Conservation (phyloP, 768 basidiomycete species). For the Hericium coralloides region DNA sequence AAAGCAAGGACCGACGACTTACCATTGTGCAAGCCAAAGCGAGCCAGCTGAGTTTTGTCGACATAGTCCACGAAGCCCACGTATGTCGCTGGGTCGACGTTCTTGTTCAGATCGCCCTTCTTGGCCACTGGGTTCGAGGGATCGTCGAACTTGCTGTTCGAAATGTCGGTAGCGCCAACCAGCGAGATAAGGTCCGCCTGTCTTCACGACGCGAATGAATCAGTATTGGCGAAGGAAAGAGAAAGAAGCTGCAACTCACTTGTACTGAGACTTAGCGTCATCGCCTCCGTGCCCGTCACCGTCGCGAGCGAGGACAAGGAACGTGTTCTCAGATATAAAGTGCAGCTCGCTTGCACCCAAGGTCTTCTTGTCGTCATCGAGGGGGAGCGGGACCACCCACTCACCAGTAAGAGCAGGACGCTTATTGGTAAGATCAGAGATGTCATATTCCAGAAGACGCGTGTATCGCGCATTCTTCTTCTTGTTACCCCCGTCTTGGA, state of each 20-base stretch:
- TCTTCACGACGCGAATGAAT: conserved; percentile 22
- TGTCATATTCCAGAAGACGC: conserved; percentile 47
- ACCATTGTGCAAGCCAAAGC: conserved; percentile 62
- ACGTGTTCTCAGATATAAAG: conserved; percentile 43
- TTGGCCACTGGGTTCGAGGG: conserved; percentile 42
- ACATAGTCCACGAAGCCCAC: conserved; percentile 47
- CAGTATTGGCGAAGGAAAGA: not conserved
- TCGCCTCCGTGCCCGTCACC: conserved; percentile 49
- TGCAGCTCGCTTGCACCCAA: conserved; percentile 47
- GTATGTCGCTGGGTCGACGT: conserved; percentile 44
- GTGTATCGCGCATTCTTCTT: conserved; percentile 42
- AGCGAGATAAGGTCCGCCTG: conserved; percentile 55
- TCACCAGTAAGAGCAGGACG: conserved; percentile 40
- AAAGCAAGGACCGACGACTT: conserved; percentile 3
- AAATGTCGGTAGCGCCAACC: conserved; percentile 50
- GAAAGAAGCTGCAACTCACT: conserved; percentile 23
- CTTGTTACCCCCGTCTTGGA: conserved; percentile 51
- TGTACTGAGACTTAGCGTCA: conserved; percentile 41
- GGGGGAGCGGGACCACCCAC: conserved; percentile 51
- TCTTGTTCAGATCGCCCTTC: conserved; percentile 36
- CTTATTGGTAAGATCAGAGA: conserved; percentile 22
- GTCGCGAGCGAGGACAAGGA: conserved; percentile 52
- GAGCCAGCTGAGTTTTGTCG: conserved; percentile 41
- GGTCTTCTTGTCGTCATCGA: conserved; percentile 42
- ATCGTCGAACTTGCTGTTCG: conserved; percentile 44